Evolutionary conservation across 2,329 filamentous ascomycete genomes (phyloP), one percentile per base, ranked within the genome.

Genomic region (Proliferodiscus dingleyae): DNA sequence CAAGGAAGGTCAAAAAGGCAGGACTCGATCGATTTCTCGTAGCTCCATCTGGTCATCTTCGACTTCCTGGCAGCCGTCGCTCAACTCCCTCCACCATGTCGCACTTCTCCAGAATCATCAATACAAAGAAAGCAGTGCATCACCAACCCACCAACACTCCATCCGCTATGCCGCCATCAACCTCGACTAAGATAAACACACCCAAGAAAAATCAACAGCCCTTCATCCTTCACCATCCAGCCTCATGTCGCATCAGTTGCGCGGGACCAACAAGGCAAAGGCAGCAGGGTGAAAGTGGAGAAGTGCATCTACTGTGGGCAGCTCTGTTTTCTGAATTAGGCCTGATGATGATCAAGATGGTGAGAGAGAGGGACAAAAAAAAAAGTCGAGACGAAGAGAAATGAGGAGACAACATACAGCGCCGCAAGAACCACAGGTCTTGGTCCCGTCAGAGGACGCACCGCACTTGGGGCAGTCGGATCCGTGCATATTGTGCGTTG

Each of bases 361-460:
- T 23, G 34, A 28, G 29, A 45, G 30, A 37, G 30, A 23, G 37
- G 22, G 21, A 52, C n/a, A n/a, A n/a, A n/a, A n/a, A n/a, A n/a
- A n/a, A n/a, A n/a, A n/a, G n/a, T n/a, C n/a, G n/a, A n/a, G n/a
- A n/a, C n/a, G n/a, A n/a, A n/a, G n/a, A n/a, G n/a, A n/a, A n/a
- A n/a, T n/a, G n/a, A n/a, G n/a, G n/a, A n/a, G n/a, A n/a, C n/a
- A n/a, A n/a, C 58, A 40, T 47, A 62, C 59, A 55, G 58, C 58
- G 45, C 59, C 59, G 33, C 59, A 62, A 40, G 48, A 51, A 19
- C 47, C 44, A 38, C 59, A 62, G 45, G 50, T 58, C 57, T 61
- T 62, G 15, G 30, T 37, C 24, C 56, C 53, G 28, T 57, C 50
- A 37, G 46, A 33, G 6, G 50, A 34, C 18, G 55, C 56, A 42